Evolutionary conservation across 805 yeast genomes (phyloP).

Genomic region (Henningerozyma blattae): DNA sequence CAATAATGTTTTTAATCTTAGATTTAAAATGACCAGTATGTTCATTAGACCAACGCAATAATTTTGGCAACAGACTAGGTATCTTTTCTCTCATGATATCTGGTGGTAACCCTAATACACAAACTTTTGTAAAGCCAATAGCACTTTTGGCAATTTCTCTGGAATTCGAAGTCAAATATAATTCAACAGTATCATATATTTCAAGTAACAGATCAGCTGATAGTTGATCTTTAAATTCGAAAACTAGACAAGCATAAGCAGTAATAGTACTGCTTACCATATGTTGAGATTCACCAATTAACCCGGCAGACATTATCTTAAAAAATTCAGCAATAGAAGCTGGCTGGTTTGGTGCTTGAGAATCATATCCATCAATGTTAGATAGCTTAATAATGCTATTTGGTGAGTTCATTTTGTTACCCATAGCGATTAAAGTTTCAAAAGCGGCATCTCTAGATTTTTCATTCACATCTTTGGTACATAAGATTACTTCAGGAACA

Average conservation of each 20-base stretch:
- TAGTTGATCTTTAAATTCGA: constrained; percentile 66
- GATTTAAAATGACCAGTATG: constrained; percentile 92
- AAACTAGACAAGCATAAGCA: constrained; percentile 75
- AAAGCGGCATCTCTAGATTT: constrained; percentile 78
- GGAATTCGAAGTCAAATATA: constrained; percentile 80
- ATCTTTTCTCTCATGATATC: constrained; percentile 61
- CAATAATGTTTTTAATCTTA: constrained; percentile 85
- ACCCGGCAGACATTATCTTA: constrained; percentile 91
- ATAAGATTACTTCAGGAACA: constrained; percentile 77
- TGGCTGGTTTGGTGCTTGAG: constrained; percentile 42
- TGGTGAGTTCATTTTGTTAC: constrained; percentile 52
- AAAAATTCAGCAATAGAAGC: constrained; percentile 74
- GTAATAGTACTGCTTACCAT: constrained; percentile 96
- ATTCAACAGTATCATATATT: constrained; percentile 73
- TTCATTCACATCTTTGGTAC: constrained; percentile 88
- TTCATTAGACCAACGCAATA: constrained; percentile 89
- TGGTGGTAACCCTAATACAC: constrained; percentile 70
- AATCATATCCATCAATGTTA: constrained; percentile 54
- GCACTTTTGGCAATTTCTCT: constrained; percentile 92
- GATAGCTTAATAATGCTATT: constrained; percentile 60
- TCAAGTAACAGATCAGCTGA: constrained; percentile 53
- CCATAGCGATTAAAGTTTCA: constrained; percentile 67
- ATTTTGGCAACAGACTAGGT: constrained; percentile 50
- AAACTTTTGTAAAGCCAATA: constrained; percentile 87
- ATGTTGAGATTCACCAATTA: constrained; percentile 87